Evolutionary conservation across 2,329 filamentous ascomycete species (phyloP), one percentile per base, ranked within the genome.

Genomic region (Reticulascus tulasneorum): DNA sequence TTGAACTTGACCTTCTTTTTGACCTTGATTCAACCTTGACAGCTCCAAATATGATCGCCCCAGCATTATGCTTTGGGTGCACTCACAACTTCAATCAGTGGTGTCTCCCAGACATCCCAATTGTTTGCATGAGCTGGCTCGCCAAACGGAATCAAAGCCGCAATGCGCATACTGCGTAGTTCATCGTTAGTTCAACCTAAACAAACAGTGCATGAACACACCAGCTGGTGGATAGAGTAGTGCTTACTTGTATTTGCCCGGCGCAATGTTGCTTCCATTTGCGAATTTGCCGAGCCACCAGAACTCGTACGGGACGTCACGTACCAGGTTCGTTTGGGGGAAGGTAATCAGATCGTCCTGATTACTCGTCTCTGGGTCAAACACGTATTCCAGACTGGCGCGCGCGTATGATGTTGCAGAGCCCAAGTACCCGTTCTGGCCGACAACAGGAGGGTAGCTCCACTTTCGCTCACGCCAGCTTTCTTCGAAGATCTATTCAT

Each of bases 241-340:
- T 3, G 9, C 43, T 23, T 15, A 45, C 23, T 21, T 63, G 37
- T 67, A 68, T 23, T 60, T 60, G 3, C 64, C 64, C 3, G 62
- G 59, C 4, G 50, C 45, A 28, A 67, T 65, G 24, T 56, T 55
- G 7, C 61, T 57, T 5, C 63, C 64, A 35, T 67, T 64, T 10
- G 63, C 59, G 11, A 67, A 52, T 36, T 60, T 59, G 5, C 64
- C 63, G 13, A 67, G 62, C 64, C 64, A 67, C 56, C 59, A 66
- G 29, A 59, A 62, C 23, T 52, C 53, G 6, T 47, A 41, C 1
- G 58, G 50, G 9, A 62, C 49, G 5, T 56, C 55, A 18, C 46
- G 54, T n/a, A 62, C 41, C 9, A 60, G 50, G 10, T 58, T 54
- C 23, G 46, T 53, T 9, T 62, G 37, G 1, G 64, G 64, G 37